Evolutionary conservation across 2,329 filamentous ascomycete genomes (phyloP), one percentile per base, ranked within the genome.

Genomic region (Dactylellina sp.): DNA sequence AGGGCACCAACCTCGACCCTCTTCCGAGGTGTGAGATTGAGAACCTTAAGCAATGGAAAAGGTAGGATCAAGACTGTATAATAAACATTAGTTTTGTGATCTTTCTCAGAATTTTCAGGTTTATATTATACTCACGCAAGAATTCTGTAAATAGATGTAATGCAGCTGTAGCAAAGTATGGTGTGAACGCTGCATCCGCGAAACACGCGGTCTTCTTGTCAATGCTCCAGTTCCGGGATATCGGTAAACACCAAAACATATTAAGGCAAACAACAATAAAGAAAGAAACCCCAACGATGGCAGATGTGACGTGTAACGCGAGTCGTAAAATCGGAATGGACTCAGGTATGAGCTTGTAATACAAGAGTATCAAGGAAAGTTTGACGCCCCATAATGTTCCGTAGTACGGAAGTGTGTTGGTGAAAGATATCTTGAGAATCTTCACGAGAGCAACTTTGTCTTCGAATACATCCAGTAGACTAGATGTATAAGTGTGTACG

Each of bases 301-400:
- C 24, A 9, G 62, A 60, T 28, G 71, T 68, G 18, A 68, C 49
- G 53, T 70, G 62, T 60, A 75, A 70, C 62, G 56, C 71, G 40
- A 75, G 42, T 35, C 63, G 60, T 49, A 74, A 60, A n/a, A 50
- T 74, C 12, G 70, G 70, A 11, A 74, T 74, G 28, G 70, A 74
- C 28, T 66, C 61, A 22, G 70, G 70, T 28, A 74, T 74, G 40
- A 74, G 53, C 61, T 74, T 74, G 70, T 74, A 74, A 28, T 74
- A 74, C 70, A 74, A 42, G 12, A 74, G 61, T 4, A 74, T 40
- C 32, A 74, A n/a, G 7, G 70, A 74, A 61, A 74, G 55, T 28
- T 74, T 74, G 40, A 65, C 50, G 11, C 70, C 70, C 70, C 70
- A 74, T 7, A 74, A 35, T 11, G 70, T 65, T 20, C 70, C 70